Percentiles rank a stretch among this genome's conserved stretches.
These are phyloP conservation scores for Eragrostis nindensis DNA, from an alignment of 176 grass and related monocot species.

Conservation along the genomic window DNA sequence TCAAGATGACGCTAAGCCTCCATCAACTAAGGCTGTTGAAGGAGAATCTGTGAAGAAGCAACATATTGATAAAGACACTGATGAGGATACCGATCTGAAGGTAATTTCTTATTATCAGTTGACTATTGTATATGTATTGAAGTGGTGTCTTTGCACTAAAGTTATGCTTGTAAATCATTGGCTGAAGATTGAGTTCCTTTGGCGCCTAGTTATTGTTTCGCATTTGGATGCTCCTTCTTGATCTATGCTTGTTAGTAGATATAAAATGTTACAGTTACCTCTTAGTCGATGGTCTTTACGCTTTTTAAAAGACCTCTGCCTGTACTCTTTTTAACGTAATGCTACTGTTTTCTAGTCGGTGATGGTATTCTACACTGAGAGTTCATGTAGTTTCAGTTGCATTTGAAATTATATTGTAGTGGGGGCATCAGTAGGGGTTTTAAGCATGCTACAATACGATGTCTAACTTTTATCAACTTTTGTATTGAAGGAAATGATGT, in stretches of 20 bases:
- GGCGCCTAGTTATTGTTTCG: neutral
- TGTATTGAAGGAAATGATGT: slow-evolving; percentile 56
- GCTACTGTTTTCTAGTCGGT: slow-evolving; percentile 3
- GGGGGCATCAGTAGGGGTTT: neutral
- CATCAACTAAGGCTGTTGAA: slow-evolving; percentile 42
- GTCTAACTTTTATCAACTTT: slow-evolving; percentile 26
- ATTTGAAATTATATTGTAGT: neutral
- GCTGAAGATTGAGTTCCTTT: neutral
- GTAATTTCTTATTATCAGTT: slow-evolving; percentile 40
- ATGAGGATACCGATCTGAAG: slow-evolving; percentile 57
- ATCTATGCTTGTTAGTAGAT: neutral
- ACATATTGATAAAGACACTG: slow-evolving; percentile 20
- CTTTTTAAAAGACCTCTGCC: neutral
- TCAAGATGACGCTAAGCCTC: slow-evolving; percentile 41
- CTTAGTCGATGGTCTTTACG: neutral
- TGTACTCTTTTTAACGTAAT: neutral
- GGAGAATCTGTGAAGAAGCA: slow-evolving; percentile 49
- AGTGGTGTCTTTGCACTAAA: neutral
- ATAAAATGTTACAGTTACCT: neutral
- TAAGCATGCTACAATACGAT: slow-evolving; percentile 13
- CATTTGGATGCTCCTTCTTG: neutral
- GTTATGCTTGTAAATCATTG: neutral
- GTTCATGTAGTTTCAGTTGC: slow-evolving; percentile 7
- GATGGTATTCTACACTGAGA: neutral
- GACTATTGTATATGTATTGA: neutral